phyloP scores from a whole-genome alignment of 352 stramenopile species.

The Peronospora belbahrii region DNA sequence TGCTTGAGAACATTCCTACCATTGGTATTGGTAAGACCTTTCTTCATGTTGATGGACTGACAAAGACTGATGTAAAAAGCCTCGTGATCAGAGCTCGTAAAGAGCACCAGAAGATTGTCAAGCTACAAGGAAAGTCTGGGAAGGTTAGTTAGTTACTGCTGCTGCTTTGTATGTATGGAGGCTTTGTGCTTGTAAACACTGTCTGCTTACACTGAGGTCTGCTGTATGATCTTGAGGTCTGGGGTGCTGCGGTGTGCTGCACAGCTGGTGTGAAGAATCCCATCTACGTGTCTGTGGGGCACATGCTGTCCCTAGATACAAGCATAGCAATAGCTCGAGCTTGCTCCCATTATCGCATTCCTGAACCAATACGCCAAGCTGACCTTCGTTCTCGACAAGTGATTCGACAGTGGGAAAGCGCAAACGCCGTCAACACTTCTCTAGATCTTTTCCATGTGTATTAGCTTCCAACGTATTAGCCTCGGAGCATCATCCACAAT shows the following conservation, averaged over 20 bases:
- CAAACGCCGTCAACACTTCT: conserved; percentile 37
- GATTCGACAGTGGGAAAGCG: conserved; percentile 58
- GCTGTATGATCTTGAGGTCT: conserved; percentile 30
- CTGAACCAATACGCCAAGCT: conserved; percentile 80
- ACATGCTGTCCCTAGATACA: conserved; percentile 56
- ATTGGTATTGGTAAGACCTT: conserved; percentile 89
- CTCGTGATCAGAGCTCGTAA: conserved; percentile 40
- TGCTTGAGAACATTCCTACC: conserved; percentile 83
- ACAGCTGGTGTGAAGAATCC: conserved; percentile 61
- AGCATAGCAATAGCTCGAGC: conserved; percentile 45
- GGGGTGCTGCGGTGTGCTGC: conserved; percentile 65
- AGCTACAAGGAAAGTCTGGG: conserved; percentile 51
- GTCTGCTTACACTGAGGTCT: not conserved
- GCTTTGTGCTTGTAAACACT: not conserved
- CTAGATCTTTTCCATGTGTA: conserved; percentile 37
- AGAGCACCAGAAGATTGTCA: conserved; percentile 27
- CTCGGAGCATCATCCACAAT: not conserved
- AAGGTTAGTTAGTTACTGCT: conserved; percentile 32
- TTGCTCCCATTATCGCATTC: conserved; percentile 64
- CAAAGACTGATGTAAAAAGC: conserved; percentile 52
- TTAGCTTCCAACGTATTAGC: conserved; percentile 3
- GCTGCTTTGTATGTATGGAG: not conserved
- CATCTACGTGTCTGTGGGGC: conserved; percentile 79
- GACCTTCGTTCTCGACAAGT: conserved; percentile 74
- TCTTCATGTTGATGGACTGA: conserved; percentile 84